Conservation (phyloP, 2,329 filamentous ascomycete genomes). For the Neofusicoccum kwambonambiense region DNA sequence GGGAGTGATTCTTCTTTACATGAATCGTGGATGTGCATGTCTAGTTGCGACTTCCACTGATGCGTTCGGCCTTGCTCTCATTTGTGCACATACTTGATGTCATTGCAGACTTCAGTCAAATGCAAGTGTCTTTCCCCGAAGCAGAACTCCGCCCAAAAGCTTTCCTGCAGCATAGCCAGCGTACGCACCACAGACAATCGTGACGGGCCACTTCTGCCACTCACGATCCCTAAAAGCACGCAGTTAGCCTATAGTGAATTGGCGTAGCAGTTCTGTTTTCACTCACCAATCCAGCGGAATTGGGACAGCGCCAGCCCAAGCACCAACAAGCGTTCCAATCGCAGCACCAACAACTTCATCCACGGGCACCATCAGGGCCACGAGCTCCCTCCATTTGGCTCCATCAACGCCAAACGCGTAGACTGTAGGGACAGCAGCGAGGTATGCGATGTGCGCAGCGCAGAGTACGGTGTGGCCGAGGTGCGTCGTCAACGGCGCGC, state of each 20-base stretch:
- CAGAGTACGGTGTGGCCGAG: conserved; percentile 74
- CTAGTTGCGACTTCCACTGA: too few species aligned
- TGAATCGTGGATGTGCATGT: background rate
- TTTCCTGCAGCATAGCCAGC: conserved; percentile 73
- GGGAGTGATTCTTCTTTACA: background rate
- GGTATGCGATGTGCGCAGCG: conserved; percentile 76
- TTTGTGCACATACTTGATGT: background rate
- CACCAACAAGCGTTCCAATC: conserved; percentile 74
- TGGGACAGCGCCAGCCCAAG: conserved; percentile 90
- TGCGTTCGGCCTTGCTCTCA: background rate
- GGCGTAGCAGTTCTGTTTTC: background rate
- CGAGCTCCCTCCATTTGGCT: conserved; percentile 66
- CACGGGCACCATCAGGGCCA: conserved; percentile 68
- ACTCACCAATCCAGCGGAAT: conserved; percentile 88
- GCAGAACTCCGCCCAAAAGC: conserved; percentile 52
- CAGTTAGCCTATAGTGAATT: background rate
- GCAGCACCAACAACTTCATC: conserved; percentile 84
- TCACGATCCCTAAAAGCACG: conserved; percentile 71
- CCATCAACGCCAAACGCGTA: conserved; percentile 81
- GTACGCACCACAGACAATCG: conserved; percentile 81
- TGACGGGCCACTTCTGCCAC: conserved; percentile 98
- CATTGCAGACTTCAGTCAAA: conserved; percentile 31
- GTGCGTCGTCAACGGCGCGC: conserved; percentile 84
- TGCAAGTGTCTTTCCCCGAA: conserved; percentile 47
- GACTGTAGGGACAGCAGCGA: conserved; percentile 76